phyloP scores from a whole-genome alignment of 768 basidiomycete species.

The Termitomyces sp. region DNA sequence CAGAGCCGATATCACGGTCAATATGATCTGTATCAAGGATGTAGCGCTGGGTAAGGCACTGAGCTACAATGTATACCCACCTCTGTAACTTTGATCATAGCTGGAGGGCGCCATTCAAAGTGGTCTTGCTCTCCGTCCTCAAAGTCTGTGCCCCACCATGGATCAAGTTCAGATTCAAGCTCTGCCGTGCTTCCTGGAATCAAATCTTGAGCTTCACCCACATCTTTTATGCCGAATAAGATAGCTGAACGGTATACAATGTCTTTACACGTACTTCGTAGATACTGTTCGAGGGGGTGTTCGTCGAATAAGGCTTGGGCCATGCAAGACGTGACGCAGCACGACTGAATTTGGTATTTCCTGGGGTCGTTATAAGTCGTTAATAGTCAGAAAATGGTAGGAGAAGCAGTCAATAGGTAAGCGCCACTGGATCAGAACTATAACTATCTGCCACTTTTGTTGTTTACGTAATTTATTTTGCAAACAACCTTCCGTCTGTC shows the following conservation, averaged over 20 bases:
- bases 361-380: conserved; percentile 9
- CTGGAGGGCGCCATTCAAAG: conserved; percentile 31
- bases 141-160: conserved; percentile 18
- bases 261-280: conserved; percentile 11
- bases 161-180: no score
- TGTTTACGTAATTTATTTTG: conserved; percentile 3
- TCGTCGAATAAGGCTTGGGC: conserved; percentile 76
- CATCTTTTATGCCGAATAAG: conserved; percentile 31
- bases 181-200: conserved; percentile 52
- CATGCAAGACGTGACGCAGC: conserved; percentile 33
- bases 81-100: conserved; percentile 30
- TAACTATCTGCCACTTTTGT: not conserved
- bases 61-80: conserved; percentile 23
- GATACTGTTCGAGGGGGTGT: conserved; percentile 36
- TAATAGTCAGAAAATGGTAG: no score
- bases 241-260: no score
- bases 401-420: no score
- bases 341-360: not conserved
- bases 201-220: conserved; percentile 47
- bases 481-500: not conserved
- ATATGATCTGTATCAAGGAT: conserved; percentile 26
- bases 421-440: no score
- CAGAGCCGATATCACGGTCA: conserved; percentile 29
- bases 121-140: conserved; percentile 13
- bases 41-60: not conserved